Conservation (phyloP, 2,329 filamentous ascomycete genomes). For the Diaporthe citriasiana region DNA sequence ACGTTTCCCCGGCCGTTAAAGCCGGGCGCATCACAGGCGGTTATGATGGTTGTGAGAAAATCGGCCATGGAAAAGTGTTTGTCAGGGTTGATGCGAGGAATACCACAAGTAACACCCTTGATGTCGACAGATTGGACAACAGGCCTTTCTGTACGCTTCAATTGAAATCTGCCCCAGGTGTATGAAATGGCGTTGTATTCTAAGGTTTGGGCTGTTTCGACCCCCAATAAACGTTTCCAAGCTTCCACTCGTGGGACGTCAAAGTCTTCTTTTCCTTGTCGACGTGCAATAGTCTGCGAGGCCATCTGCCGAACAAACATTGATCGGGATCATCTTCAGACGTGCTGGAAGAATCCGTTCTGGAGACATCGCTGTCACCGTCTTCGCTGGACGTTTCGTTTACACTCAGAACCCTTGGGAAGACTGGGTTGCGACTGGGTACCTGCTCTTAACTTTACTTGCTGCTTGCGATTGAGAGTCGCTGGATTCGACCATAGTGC, state of each 20-base stretch:
- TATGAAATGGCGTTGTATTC: conserved; percentile 1
- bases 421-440: too few species aligned
- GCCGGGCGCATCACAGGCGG: background rate
- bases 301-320: background rate
- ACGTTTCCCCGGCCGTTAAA: background rate
- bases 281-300: background rate
- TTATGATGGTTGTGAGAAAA: background rate
- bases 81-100: background rate
- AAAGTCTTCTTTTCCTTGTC: background rate
- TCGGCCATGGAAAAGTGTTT: background rate
- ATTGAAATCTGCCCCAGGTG: background rate
- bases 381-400: too few species aligned
- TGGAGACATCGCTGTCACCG: too few species aligned
- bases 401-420: too few species aligned
- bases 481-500: too few species aligned
- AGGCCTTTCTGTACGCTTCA: background rate
- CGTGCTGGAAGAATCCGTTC: too few species aligned
- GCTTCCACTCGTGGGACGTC: background rate
- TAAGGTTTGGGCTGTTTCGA: background rate
- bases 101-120: background rate
- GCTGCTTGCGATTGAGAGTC: too few species aligned
- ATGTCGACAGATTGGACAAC: background rate
- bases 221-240: background rate
- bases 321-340: background rate
- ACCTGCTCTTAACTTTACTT: too few species aligned